phyloP scores from a whole-genome alignment of 2,329 filamentous ascomycete genomes.

The Neobulgaria alba region DNA sequence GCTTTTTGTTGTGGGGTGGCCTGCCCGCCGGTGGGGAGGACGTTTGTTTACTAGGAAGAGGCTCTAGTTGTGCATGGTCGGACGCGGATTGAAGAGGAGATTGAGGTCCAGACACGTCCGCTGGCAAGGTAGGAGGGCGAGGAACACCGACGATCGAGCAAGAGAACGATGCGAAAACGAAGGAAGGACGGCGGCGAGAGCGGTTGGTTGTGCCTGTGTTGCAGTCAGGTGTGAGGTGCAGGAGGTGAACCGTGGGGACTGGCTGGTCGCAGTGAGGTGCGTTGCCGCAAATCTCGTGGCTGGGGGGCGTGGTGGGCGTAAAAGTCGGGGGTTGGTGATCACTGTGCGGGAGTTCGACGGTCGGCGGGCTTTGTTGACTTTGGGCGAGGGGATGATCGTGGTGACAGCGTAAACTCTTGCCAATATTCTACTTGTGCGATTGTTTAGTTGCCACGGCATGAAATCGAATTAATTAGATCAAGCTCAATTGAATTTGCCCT shows the following conservation, averaged over 20 bases:
- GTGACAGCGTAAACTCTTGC: not conserved
- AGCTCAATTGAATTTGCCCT: not conserved
- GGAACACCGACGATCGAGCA: no score
- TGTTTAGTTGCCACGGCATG: not conserved
- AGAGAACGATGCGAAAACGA: not conserved
- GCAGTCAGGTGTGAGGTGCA: not conserved
- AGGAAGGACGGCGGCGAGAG: not conserved
- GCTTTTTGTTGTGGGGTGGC: not conserved
- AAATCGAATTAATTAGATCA: not conserved
- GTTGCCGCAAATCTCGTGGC: not conserved
- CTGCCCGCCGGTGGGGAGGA: slow-evolving; percentile 1
- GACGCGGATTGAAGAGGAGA: not conserved
- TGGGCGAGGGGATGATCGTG: no score
- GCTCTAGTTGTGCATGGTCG: not conserved
- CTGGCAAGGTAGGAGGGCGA: not conserved
- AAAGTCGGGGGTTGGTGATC: not conserved
- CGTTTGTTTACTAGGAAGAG: not conserved
- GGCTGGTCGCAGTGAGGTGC: no score
- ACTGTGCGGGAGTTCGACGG: not conserved
- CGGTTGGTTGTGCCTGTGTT: not conserved
- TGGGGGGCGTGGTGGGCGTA: not conserved
- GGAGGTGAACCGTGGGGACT: no score
- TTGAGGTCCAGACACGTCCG: not conserved
- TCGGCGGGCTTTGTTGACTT: not conserved
- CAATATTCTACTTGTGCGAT: not conserved